Base-by-base conservation (phyloP, 441 rosid genomes). In the Lepidium campestre region DNA sequence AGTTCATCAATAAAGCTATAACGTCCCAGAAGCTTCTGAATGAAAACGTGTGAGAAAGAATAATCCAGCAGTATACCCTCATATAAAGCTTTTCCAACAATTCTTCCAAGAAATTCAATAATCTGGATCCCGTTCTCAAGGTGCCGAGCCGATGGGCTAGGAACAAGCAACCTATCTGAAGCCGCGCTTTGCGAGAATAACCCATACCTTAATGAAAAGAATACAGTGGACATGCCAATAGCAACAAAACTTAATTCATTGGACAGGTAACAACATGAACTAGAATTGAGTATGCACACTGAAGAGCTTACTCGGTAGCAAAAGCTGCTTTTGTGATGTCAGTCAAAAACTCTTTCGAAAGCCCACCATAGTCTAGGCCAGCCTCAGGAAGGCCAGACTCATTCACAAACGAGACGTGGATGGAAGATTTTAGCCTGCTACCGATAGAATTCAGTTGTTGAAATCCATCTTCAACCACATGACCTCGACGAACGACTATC, bases 101-200 rank as follows among this genome's bases (percentile, higher is more conserved):
- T 86, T 80, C 97, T 88, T 71, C 99, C 99, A 71, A 94, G 97
- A 76, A 94, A 94, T 79, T 91, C 99, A 79, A 94, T 85, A 98
- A 88, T 88, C 83, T 83, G 91, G 70, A 85, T 73, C 63, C 99
- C 97, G 57, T 94, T 86, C 73, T 91, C 98, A 40, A 88, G 82
- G 84, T 76, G 81, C 83, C 85, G 82, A 56, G 99, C 99, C 50
- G 93, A 85, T 62, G 90, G 70, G 80, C 87, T 91, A 10, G 98
- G 99, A 59, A 91, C 84, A 61, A 94, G 81, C 75, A 83, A 91
- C 75, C 98, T 79, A 75, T 91, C 98, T 49, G 90, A 84, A 15
- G 90, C 88, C 68, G 85, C 80, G 50, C 95, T 87, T 85, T 94
- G 99, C 65, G 87, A 83, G 73, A 94, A 91, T 62, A 94, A 75